Evolutionary conservation across 2,329 filamentous ascomycete species (phyloP).

Genomic region (Talaromyces sp.): DNA sequence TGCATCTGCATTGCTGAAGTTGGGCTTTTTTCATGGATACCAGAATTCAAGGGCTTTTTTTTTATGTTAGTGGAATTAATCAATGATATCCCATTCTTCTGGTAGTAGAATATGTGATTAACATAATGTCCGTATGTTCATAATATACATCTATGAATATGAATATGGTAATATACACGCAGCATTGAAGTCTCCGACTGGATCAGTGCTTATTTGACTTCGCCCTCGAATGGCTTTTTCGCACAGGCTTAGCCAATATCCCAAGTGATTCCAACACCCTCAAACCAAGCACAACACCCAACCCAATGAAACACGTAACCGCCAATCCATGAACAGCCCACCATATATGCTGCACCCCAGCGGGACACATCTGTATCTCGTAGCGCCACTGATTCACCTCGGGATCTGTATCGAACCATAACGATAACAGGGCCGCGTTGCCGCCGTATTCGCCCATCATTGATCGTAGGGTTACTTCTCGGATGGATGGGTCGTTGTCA

Average conservation of each 20-base stretch:
- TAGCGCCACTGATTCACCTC: constrained; percentile 68
- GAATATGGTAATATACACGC: background rate
- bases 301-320: constrained; percentile 43
- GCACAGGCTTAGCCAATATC: background rate
- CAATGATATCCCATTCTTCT: constrained; percentile 6
- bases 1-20: background rate
- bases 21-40: background rate
- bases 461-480: constrained; percentile 88
- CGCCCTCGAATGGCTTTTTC: background rate
- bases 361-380: constrained; percentile 69
- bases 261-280: background rate
- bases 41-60: background rate
- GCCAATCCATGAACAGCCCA: constrained; percentile 81
- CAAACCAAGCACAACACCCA: constrained; percentile 11
- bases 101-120: background rate
- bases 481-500: constrained; percentile 47
- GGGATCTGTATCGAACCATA: constrained; percentile 72
- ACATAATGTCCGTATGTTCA: background rate
- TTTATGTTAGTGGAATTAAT: background rate
- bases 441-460: constrained; percentile 99
- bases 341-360: constrained; percentile 89
- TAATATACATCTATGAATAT: background rate
- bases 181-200: background rate
- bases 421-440: constrained; percentile 78
- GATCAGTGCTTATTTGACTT: background rate